Percentiles rank a stretch among this genome's conserved stretches.
These are phyloP conservation scores for Fusarium udum DNA, from an alignment of 2,329 filamentous ascomycete species.

Conservation along the genomic window DNA sequence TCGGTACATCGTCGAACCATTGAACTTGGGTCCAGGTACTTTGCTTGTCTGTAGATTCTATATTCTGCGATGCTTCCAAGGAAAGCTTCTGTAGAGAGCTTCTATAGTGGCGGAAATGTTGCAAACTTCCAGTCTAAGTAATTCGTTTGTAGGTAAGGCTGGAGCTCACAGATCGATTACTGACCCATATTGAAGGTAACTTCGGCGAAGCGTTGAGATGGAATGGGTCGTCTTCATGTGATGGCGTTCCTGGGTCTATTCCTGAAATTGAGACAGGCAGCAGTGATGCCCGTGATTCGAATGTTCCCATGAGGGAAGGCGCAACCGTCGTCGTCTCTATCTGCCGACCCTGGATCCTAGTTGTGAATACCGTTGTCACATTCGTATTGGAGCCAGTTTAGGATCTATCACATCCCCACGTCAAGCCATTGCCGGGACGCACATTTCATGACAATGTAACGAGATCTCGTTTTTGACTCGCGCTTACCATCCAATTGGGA, in stretches of 20 bases:
- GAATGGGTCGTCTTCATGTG: not conserved
- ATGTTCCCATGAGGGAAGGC: not conserved
- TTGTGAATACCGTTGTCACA: slow-evolving; percentile 1
- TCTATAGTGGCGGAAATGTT: slow-evolving; percentile 2
- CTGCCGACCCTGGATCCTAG: slow-evolving; percentile 31
- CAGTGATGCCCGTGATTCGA: not conserved
- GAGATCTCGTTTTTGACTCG: not conserved
- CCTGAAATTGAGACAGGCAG: not conserved
- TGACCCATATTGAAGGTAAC: not conserved
- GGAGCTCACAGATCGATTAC: slow-evolving; percentile 1
- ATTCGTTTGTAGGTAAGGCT: not conserved
- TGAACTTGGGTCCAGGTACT: not conserved
- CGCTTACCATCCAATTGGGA: not conserved
- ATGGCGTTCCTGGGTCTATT: not conserved
- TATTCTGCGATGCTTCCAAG: not conserved
- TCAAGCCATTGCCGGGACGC: slow-evolving; percentile 1
- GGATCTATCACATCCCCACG: slow-evolving; percentile 1
- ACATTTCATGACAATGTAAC: slow-evolving; percentile 10
- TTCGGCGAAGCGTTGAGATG: not conserved
- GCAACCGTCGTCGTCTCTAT: slow-evolving; percentile 21
- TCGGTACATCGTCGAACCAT: not conserved
- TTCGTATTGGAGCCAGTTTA: slow-evolving; percentile 10
- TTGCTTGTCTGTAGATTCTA: not conserved
- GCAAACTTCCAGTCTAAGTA: not conserved
- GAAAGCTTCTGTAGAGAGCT: slow-evolving; percentile 27